Evolutionary conservation across 2,329 filamentous ascomycete species (phyloP).

Genomic region (Byssochlamys sp.): DNA sequence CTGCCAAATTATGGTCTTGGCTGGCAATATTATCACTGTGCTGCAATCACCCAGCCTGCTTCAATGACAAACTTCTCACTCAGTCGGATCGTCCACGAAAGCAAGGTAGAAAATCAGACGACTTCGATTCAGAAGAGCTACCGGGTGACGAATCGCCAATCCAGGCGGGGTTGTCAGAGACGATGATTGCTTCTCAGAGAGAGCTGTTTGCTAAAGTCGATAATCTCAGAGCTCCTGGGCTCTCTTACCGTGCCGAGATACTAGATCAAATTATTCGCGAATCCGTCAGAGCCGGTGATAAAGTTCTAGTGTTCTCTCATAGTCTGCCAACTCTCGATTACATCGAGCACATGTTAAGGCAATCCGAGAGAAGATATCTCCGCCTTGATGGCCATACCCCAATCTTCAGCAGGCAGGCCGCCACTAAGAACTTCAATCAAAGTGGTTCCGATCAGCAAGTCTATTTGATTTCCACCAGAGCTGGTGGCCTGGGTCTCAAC

Average conservation of each 20-base stretch:
- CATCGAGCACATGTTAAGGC: constrained; percentile 49
- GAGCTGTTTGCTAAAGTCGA: constrained; percentile 20
- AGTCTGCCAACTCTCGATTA: constrained; percentile 61
- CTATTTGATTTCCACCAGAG: constrained; percentile 72
- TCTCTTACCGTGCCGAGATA: constrained; percentile 61
- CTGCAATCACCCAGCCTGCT: constrained; percentile 50
- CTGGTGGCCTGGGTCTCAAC: constrained; percentile 75
- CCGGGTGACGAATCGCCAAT: constrained; percentile 25
- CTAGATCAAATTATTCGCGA: constrained; percentile 61
- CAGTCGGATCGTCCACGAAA: constrained; percentile 18
- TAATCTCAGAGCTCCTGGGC: constrained; percentile 33
- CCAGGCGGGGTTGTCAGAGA: constrained; percentile 27
- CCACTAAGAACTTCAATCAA: constrained; percentile 61
- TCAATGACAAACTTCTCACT: constrained; percentile 41
- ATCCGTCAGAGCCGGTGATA: constrained; percentile 55
- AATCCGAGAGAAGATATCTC: constrained; percentile 38
- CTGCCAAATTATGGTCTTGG: constrained; percentile 46
- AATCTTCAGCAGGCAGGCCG: constrained; percentile 49
- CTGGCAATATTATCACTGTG: constrained; percentile 44
- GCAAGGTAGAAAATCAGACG: constrained; percentile 8
- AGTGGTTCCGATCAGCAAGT: constrained; percentile 43
- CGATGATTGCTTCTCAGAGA: constrained; percentile 24
- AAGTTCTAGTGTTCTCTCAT: constrained; percentile 72
- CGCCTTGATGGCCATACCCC: constrained; percentile 61
- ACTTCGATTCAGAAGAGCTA: constrained; percentile 10